Conservation (phyloP, 371 early-diverging fungal species). For the Smittium mucronatum region DNA sequence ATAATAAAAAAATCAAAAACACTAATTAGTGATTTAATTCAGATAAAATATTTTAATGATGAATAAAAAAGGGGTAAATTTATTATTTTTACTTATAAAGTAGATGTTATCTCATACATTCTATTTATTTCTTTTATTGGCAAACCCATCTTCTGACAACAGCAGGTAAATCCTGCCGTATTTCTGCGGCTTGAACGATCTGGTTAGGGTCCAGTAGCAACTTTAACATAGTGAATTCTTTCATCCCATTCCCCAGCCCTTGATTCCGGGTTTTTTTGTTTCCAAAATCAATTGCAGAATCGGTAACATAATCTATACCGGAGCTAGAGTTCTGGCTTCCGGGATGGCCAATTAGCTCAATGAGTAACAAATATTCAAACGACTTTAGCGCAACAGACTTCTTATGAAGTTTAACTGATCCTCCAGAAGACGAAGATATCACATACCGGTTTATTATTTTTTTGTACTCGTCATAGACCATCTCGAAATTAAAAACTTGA, state of each 20-base stretch:
- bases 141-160: constrained; percentile 28
- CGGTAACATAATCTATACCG: background rate
- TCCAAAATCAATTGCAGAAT: constrained; percentile 1
- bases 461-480: constrained; percentile 83
- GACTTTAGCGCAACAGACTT: constrained; percentile 72
- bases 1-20: too few species aligned
- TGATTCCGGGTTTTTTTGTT: constrained; percentile 15
- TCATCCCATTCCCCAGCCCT: constrained; percentile 33
- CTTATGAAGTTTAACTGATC: constrained; percentile 57
- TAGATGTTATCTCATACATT: too few species aligned
- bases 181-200: constrained; percentile 38
- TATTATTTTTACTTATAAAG: too few species aligned
- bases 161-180: constrained; percentile 22
- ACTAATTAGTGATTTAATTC: too few species aligned
- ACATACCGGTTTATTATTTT: constrained; percentile 44
- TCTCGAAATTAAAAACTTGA: constrained; percentile 77
- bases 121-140: too few species aligned
- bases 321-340: constrained; percentile 32
- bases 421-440: constrained; percentile 38
- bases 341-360: constrained; percentile 53
- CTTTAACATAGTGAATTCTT: constrained; percentile 72
- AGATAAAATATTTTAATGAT: too few species aligned
- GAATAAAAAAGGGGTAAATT: too few species aligned
- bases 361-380: constrained; percentile 42
- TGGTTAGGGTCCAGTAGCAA: constrained; percentile 56